These are phyloP conservation scores for Bruguiera parviflora DNA, from an alignment of 345 rosid species.

Conservation along the genomic window DNA sequence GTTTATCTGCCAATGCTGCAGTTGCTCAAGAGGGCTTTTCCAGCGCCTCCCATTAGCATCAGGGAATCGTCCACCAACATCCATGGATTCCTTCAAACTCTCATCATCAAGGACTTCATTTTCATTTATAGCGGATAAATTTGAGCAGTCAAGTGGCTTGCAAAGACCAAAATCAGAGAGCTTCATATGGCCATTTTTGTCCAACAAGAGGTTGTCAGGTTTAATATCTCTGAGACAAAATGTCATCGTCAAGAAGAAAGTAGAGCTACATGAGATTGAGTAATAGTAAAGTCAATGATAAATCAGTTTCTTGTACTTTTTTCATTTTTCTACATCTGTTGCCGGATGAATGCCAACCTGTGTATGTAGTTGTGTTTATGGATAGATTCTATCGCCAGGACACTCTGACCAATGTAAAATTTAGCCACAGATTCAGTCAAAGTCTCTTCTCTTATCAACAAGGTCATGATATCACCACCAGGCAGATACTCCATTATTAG, in stretches of 20 bases:
- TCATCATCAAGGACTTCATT: constrained; percentile 68
- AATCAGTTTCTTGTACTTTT: not conserved
- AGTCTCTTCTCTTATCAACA: constrained; percentile 89
- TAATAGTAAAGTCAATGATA: constrained; percentile 8
- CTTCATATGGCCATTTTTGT: constrained; percentile 86
- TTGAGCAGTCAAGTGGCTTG: constrained; percentile 87
- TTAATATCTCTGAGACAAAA: constrained; percentile 73
- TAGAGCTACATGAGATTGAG: constrained; percentile 14
- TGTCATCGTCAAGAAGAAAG: constrained; percentile 5
- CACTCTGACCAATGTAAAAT: constrained; percentile 85
- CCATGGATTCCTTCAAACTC: constrained; percentile 59
- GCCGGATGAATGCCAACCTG: constrained; percentile 46
- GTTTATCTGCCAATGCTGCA: constrained; percentile 88
- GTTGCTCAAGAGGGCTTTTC: constrained; percentile 79
- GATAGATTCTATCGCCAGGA: constrained; percentile 88
- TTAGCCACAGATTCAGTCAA: constrained; percentile 88
- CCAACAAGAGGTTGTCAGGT: constrained; percentile 91
- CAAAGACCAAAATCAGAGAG: constrained; percentile 98
- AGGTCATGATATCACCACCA: constrained; percentile 95
- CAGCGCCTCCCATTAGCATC: constrained; percentile 62
- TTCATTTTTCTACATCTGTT: not conserved
- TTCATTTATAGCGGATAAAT: constrained; percentile 64
- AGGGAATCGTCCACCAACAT: constrained; percentile 50
- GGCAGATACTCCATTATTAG: constrained; percentile 92
- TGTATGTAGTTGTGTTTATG: constrained; percentile 89